Evolutionary conservation across 495 filamentous ascomycete genomes (phyloP), one percentile per base, ranked within the genome.

Genomic region (Articulospora tetracladia): DNA sequence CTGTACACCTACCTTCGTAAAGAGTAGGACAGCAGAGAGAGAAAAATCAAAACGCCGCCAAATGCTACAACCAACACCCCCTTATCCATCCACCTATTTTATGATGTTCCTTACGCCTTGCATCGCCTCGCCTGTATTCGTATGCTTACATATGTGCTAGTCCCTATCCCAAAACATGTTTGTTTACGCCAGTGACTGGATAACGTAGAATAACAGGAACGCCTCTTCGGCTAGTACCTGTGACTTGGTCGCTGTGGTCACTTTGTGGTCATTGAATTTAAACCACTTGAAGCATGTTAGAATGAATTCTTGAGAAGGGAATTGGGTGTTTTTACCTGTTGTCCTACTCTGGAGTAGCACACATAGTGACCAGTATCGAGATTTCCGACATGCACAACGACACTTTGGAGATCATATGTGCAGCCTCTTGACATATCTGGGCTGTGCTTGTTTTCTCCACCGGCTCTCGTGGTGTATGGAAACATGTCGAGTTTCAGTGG

Each of bases 331-430:
- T 84, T 59, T 70, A 90, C 88, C 79, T 89, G 85, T 53, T 89
- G 85, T 23, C 87, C 89, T 52, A 89, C 85, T 22, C 90, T 77
- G 51, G 87, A 89, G 72, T 93, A 97, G n/a, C 84, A 86, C 59
- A 90, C 84, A 70, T 97, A 97, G 68, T 97, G 93, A 0, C 93
- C 80, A 4, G 90, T 87, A 64, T 96, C 91, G 58, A 96, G 89
- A 67, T 90, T 88, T 15, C 92, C 93, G 32, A 86, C 84, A 67
- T 96, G 93, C 52, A 93, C 91, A 19, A 96, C 85, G 3, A 94
- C 93, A 54, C 87, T 88, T 39, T 90, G 79, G 6, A 97, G 77
- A 62, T 94, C 91, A 70, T 96, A 97, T 10, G 86, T 79, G 68
- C 81, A 88, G 1, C 77, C 75, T 22, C 83, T 76, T 12, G 66